Conservation (phyloP, 148 eudicot genomes). For the Chenopodium suecicum region DNA sequence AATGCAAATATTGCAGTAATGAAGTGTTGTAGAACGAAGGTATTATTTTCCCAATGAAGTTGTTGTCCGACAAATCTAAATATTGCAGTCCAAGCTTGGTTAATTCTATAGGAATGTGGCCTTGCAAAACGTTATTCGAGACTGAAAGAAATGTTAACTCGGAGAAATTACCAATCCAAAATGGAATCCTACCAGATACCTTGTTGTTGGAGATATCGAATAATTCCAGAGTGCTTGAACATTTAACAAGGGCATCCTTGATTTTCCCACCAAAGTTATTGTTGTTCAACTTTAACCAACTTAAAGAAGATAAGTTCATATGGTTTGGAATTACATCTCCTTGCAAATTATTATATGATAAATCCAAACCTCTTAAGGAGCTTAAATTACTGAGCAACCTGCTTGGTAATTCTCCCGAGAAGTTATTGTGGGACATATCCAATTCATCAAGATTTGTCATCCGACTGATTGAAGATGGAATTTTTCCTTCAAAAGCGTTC, state of each 20-base stretch:
- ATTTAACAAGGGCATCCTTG: background rate
- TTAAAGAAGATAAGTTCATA: slow-evolving; percentile 6
- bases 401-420: slow-evolving; percentile 7
- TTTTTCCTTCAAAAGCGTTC: slow-evolving; percentile 8
- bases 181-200: background rate
- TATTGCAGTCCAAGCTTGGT: background rate
- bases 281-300: background rate
- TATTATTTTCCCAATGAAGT: background rate
- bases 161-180: background rate
- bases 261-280: slow-evolving; percentile 18
- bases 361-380: background rate
- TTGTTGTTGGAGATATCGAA: slow-evolving; percentile 17
- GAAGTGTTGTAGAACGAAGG: slow-evolving; percentile 8
- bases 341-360: slow-evolving; percentile 5
- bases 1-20: background rate
- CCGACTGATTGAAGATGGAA: slow-evolving; percentile 14
- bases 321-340: slow-evolving; percentile 17
- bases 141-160: background rate
- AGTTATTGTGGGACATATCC: slow-evolving; percentile 14
- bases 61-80: slow-evolving; percentile 14
- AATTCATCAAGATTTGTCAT: slow-evolving; percentile 9
- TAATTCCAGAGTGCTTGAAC: background rate
- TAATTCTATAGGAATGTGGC: background rate
- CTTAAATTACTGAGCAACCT: background rate
- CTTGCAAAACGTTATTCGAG: background rate